Percentiles rank a stretch among this genome's conserved stretches.
Conservation (phyloP, 177 flowering plant genomes). For the Vitis hybrid region DNA sequence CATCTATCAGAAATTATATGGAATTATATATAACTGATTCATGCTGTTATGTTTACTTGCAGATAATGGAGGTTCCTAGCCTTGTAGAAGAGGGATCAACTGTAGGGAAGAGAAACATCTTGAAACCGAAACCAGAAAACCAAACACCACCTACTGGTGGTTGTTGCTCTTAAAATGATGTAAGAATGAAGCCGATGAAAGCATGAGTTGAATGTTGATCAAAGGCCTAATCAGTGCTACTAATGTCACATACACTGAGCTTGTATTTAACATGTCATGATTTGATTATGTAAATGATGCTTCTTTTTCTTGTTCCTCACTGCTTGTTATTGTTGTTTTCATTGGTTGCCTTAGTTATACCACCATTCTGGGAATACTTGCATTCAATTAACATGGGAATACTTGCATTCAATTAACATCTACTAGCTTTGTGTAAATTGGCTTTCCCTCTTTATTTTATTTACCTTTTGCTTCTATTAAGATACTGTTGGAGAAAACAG, state of each 20-base stretch:
- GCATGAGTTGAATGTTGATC: not conserved
- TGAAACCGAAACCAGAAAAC: conserved; percentile 56
- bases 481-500: not conserved
- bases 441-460: conserved; percentile 8
- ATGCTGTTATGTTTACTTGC: not conserved
- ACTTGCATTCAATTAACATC: conserved; percentile 8
- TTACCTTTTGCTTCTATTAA: not conserved
- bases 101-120: conserved; percentile 44
- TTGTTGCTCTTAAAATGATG: conserved; percentile 43
- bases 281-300: conserved; percentile 21
- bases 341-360: conserved; percentile 11
- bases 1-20: no score
- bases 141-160: conserved; percentile 29
- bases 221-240: not conserved
- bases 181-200: not conserved
- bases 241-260: conserved; percentile 1
- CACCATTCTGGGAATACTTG: no score
- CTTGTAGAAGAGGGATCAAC: conserved; percentile 69
- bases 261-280: conserved; percentile 5
- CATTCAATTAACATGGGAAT: no score
- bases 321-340: not conserved
- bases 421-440: conserved; percentile 23
- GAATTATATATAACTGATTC: no score
- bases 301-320: not conserved
- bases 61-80: conserved; percentile 78